Conservation (phyloP, 495 filamentous ascomycete genomes). For the Arthonia radiata region DNA sequence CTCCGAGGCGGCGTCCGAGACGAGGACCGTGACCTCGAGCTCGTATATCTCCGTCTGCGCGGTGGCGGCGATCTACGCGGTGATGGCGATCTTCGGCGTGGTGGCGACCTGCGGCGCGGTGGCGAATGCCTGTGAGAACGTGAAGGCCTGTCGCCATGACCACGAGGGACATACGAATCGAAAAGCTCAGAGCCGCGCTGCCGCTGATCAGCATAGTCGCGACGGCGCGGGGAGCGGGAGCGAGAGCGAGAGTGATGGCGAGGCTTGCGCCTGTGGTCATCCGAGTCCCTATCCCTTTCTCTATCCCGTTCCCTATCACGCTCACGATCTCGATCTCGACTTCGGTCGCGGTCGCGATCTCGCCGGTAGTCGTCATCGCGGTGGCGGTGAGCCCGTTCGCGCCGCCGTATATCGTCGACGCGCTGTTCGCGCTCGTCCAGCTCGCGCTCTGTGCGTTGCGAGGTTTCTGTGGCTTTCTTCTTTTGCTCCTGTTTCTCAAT, state of each 20-base stretch:
- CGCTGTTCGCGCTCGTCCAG: slow-evolving; percentile 28
- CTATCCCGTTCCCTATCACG: slow-evolving; percentile 24
- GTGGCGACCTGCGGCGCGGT: slow-evolving; percentile 5
- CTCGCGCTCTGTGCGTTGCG: slow-evolving; percentile 43
- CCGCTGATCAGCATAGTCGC: slow-evolving; percentile 24
- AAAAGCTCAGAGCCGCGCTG: slow-evolving; percentile 25
- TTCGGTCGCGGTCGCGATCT: slow-evolving; percentile 35
- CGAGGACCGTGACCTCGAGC: slow-evolving; percentile 10
- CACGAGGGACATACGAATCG: slow-evolving; percentile 32
- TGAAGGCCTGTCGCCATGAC: slow-evolving; percentile 5
- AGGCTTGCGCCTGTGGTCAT: slow-evolving; percentile 11
- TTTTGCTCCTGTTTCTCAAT: slow-evolving; percentile 48
- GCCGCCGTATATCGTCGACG: slow-evolving; percentile 38
- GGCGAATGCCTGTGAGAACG: slow-evolving; percentile 3
- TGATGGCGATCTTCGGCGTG: slow-evolving; percentile 1
- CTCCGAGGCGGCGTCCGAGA: slow-evolving; percentile 16
- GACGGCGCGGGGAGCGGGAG: slow-evolving; percentile 22
- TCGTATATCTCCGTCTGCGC: slow-evolving; percentile 3
- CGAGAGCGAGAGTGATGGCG: slow-evolving; percentile 40
- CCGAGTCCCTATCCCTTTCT: slow-evolving; percentile 17
- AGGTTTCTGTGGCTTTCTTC: slow-evolving; percentile 51
- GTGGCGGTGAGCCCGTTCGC: too few species aligned
- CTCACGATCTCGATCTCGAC: slow-evolving; percentile 19
- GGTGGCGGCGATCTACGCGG: slow-evolving; percentile 3
- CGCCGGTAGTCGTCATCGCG: too few species aligned